Evolutionary conservation across 1,139 yeast species (phyloP), one percentile per base, ranked within the genome.

Genomic region (Candida sanyaensis): DNA sequence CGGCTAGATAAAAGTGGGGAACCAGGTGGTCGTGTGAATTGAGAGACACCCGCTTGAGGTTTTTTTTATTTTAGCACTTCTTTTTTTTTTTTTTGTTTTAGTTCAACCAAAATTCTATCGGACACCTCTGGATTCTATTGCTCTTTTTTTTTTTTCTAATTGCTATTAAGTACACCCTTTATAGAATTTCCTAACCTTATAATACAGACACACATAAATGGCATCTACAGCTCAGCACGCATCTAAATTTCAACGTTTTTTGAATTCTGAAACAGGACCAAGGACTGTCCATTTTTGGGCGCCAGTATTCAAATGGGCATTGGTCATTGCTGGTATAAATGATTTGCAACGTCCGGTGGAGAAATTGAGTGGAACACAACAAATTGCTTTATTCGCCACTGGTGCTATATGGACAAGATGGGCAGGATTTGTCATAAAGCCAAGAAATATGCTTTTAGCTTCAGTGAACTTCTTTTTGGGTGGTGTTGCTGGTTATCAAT

Each of bases 391-490:
- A 50, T 79, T 88, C 59, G 93, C 93, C 43, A 93, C 99, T 1
- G 99, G 98, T 49, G 83, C 82, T 47, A 91, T 93, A 60, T 93
- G 99, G 99, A 93, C 99, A 41, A 84, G 99, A 66, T 93, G 99
- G 99, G 92, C 97, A 30, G 80, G 79, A 2, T 81, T 91, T 68
- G 95, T 91, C 54, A 93, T 93, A 64, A 84, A 75, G 59, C 99
- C 99, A 46, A 86, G 88, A 70, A 93, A 93, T 72, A 77, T 80
- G 57, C 74, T 93, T 52, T 78, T 93, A 58, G 99, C 98, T 4
- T 84, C 95, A 30, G 99, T 93, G 51, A 93, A 93, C 72, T 90
- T 91, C 77, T 93, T 93, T 77, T 75, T 93, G 53, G 97, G 96
- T 28, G 75, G 85, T 37, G 96, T 95, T 41, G 97, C 97, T 3